Conservation (phyloP, 202 grass and related monocot species). For the Musa balbisiana region DNA sequence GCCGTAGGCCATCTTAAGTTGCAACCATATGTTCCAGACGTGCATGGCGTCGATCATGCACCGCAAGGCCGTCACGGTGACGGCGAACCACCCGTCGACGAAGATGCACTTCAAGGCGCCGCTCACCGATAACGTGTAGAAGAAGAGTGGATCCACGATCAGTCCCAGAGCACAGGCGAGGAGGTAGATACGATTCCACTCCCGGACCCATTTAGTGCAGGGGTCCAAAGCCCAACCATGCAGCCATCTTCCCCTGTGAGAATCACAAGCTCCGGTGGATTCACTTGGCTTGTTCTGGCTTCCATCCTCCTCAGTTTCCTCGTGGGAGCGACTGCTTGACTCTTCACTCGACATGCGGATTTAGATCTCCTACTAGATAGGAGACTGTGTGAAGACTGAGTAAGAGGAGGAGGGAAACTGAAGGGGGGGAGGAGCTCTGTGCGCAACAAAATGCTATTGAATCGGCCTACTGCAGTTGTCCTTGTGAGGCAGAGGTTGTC, state of each 20-base stretch:
- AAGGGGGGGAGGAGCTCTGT: neutral
- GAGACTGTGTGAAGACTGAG: neutral
- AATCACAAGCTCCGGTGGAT: too few relatives aligned
- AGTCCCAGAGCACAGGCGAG: conserved; percentile 69
- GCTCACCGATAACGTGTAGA: conserved; percentile 70
- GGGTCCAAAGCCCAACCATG: neutral
- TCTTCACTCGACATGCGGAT: neutral
- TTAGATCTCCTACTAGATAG: neutral
- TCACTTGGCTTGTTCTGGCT: neutral
- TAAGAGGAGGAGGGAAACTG: neutral
- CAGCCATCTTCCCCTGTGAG: neutral
- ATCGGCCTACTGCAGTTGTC: too few relatives aligned
- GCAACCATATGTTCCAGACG: conserved; percentile 57
- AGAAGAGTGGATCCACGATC: conserved; percentile 76
- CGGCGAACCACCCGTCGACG: conserved; percentile 77
- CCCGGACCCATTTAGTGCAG: conserved; percentile 34
- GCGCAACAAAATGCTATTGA: too few relatives aligned
- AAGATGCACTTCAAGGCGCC: conserved; percentile 72
- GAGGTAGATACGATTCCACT: conserved; percentile 76
- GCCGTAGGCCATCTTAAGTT: conserved; percentile 28
- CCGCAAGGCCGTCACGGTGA: conserved; percentile 60
- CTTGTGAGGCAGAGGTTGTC: conserved; percentile 1
- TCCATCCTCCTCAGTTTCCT: neutral
- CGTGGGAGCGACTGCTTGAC: neutral
- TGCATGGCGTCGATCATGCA: conserved; percentile 80